A percentile compares a stretch with the other conserved stretches of the same genome.
Conservation (phyloP, 805 yeast genomes). For the Starmerella geochares region DNA sequence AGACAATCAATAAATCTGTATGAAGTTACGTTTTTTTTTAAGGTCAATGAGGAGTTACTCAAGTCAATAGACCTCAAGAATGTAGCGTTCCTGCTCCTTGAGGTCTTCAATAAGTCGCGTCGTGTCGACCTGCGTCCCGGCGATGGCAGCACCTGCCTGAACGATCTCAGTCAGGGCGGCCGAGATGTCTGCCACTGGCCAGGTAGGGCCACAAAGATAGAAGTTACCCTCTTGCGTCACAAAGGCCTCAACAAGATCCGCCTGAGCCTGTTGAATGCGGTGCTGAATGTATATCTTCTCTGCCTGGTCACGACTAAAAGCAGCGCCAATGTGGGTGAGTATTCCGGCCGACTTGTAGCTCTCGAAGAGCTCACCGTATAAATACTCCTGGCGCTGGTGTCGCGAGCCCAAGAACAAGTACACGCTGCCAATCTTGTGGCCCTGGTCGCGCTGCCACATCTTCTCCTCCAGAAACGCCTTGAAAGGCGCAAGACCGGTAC, state of each 20-base stretch:
- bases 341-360: conserved; percentile 87
- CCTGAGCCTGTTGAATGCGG: conserved; percentile 67
- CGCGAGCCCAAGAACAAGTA: conserved; percentile 86
- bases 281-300: conserved; percentile 93
- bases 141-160: conserved; percentile 53
- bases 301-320: conserved; percentile 95
- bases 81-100: conserved; percentile 86
- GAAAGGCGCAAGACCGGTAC: conserved; percentile 97
- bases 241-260: conserved; percentile 67
- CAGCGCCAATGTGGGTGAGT: conserved; percentile 91
- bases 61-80: conserved; percentile 85
- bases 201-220: conserved; percentile 96
- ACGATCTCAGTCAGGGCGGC: conserved; percentile 79
- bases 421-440: conserved; percentile 77
- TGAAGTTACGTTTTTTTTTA: no score
- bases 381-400: conserved; percentile 88
- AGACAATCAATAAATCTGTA: no score
- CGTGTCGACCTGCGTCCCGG: conserved; percentile 60
- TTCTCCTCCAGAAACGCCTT: conserved; percentile 95
- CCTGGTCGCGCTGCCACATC: conserved; percentile 84
- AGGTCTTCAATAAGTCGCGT: conserved; percentile 78
- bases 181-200: conserved; percentile 98
- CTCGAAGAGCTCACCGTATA: conserved; percentile 96
- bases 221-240: conserved; percentile 72
- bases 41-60: no score